These are phyloP conservation scores for Arabis hirsuta DNA, from an alignment of 345 rosid species.

Conservation along the genomic window DNA sequence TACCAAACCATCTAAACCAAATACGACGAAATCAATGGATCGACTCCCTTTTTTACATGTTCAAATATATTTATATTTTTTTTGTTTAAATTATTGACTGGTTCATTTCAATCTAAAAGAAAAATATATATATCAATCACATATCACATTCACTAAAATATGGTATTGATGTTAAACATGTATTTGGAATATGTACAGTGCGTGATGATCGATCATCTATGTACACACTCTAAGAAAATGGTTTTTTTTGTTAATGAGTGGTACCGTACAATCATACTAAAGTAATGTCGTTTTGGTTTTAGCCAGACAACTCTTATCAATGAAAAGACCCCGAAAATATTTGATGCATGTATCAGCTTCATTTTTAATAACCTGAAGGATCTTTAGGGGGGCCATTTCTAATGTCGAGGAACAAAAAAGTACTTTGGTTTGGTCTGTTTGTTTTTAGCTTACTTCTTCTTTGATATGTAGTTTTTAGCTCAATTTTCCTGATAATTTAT, in stretches of 20 bases:
- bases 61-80: too few species aligned
- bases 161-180: too few species aligned
- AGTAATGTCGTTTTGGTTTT: conserved; percentile 27
- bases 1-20: neutral
- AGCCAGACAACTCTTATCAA: conserved; percentile 17
- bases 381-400: conserved; percentile 25
- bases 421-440: conserved; percentile 32
- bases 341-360: conserved; percentile 28
- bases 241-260: conserved; percentile 18
- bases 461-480: too few species aligned
- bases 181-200: too few species aligned
- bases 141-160: too few species aligned
- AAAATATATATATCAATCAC: too few species aligned
- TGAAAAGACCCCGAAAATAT: conserved; percentile 12
- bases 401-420: neutral
- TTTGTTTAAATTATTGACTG: neutral
- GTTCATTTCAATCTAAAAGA: neutral
- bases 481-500: too few species aligned
- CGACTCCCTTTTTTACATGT: neutral
- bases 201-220: neutral
- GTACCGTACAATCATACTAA: conserved; percentile 18
- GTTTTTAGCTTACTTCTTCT: neutral
- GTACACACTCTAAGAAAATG: conserved; percentile 19
- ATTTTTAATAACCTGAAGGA: conserved; percentile 18
- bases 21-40: neutral